A percentile compares a stretch with the other conserved stretches of the same genome.
Evolutionary conservation across 768 basidiomycete species (phyloP).

Genomic region (Mrakia hoshinonis): DNA sequence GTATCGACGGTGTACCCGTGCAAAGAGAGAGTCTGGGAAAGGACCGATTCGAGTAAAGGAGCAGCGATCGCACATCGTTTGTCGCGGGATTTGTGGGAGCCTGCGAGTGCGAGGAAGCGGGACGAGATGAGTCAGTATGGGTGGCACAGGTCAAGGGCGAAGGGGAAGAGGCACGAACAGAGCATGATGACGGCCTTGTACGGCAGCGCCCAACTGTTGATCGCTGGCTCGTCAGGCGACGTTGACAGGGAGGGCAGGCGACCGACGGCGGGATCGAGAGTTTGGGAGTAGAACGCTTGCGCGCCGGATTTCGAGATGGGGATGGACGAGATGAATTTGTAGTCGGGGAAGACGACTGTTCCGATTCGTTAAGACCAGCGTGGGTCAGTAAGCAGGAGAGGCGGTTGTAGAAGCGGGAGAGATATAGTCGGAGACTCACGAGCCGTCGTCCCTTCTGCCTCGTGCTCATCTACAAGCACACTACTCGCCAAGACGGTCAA

Average conservation of each 20-base stretch:
- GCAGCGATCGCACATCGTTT: slow-evolving; percentile 84
- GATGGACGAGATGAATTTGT: slow-evolving; percentile 68
- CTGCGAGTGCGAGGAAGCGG: slow-evolving; percentile 42
- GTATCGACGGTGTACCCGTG: slow-evolving; percentile 36
- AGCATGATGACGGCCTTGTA: slow-evolving; percentile 83
- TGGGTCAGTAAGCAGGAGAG: too few relatives aligned
- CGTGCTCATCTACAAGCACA: slow-evolving; percentile 53
- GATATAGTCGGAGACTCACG: slow-evolving; percentile 28
- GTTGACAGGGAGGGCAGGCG: slow-evolving; percentile 27
- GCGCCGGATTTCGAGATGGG: slow-evolving; percentile 58
- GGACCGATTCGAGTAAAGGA: slow-evolving; percentile 44
- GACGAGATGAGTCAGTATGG: not conserved
- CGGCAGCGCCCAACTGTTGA: slow-evolving; percentile 71
- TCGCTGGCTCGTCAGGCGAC: slow-evolving; percentile 41
- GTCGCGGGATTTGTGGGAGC: slow-evolving; percentile 87
- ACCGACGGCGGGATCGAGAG: slow-evolving; percentile 49
- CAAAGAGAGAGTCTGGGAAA: slow-evolving; percentile 46
- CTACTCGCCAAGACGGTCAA: slow-evolving; percentile 72
- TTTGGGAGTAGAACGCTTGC: slow-evolving; percentile 55
- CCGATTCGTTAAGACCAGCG: not conserved
- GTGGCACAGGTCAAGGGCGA: not conserved
- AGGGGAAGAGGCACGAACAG: slow-evolving; percentile 51
- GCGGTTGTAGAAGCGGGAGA: not conserved
- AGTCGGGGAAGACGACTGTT: slow-evolving; percentile 78
- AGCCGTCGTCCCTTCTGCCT: slow-evolving; percentile 58